Base-by-base conservation (phyloP, 73 alveolate species). In the Chromera velia region DNA sequence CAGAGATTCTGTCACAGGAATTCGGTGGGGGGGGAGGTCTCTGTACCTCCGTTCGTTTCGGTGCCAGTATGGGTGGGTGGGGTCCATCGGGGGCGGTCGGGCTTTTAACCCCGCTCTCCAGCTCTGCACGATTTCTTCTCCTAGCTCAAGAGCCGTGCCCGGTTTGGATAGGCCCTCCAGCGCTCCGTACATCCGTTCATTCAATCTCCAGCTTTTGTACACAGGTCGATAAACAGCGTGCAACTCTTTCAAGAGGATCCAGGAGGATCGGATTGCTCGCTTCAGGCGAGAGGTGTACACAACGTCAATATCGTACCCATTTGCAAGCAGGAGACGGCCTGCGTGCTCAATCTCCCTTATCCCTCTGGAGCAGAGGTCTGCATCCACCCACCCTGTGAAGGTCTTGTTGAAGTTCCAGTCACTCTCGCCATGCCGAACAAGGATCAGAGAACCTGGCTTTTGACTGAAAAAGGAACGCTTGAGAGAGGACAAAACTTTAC, bases 351-450 rank as follows among this genome's bases (percentile, higher is more conserved):
- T n/a, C n/a, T n/a, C n/a, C n/a, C n/a, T n/a, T n/a, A n/a, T n/a
- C n/a, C n/a, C n/a, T n/a, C n/a, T 78, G 82, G 9, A 98, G 77
- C 34, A 94, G 91, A 18, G 89, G 89, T 22, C n/a, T n/a, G 93
- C 98, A 88, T 96, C 99, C 33, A 92, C 94, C 99, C 99, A 96
- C 33, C 99, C 99, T 0, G 99, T 96, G 88, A 96, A 96, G 81
- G 96, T 65, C 82, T 96, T 96, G 81, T 93, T 98, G 73, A 88
- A 85, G 89, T 96, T 96, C 97, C 97, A 96, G 45, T 81, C 47
- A 33, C 94, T 79, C 91, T 96, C 98, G 33, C 99, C 99, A 82
- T 96, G 98, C 82, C 99, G 91, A 47, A 94, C 88, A 76, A 96
- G 87, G 64, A 78, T 69, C 85, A 78, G 73, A 28, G 85, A 68